phyloP scores from a whole-genome alignment of 768 basidiomycete genomes.

The Tephrocybe sp. region DNA sequence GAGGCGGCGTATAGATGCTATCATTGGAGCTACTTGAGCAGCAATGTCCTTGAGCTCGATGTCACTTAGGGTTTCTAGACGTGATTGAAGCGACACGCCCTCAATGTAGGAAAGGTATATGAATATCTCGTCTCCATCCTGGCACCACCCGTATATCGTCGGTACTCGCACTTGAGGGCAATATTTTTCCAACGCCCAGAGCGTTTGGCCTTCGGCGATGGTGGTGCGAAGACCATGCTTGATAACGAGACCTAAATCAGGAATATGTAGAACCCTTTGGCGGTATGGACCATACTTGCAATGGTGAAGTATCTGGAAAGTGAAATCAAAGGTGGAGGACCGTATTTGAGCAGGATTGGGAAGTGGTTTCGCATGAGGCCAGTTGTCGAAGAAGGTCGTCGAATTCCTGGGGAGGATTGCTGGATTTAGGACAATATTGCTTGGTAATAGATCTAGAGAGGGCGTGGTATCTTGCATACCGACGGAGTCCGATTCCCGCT shows the following conservation, averaged over 20 bases:
- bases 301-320: background rate
- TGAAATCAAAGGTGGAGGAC: background rate
- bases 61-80: background rate
- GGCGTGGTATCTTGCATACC: no score
- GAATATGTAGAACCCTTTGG: background rate
- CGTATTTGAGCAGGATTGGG: slow-evolving; percentile 1
- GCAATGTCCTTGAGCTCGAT: background rate
- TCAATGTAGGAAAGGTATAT: background rate
- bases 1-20: slow-evolving; percentile 1
- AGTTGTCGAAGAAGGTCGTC: background rate
- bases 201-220: slow-evolving; percentile 1
- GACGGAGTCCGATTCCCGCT: no score
- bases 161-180: background rate
- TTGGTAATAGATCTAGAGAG: no score
- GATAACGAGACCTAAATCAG: background rate
- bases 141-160: background rate
- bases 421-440: background rate
- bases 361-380: background rate
- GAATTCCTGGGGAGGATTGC: background rate
- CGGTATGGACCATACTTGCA: background rate
- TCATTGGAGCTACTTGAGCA: slow-evolving; percentile 4
- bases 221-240: background rate
- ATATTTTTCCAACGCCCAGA: background rate
- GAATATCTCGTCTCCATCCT: background rate
- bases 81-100: background rate